Evolutionary conservation across 2,329 filamentous ascomycete species (phyloP), one percentile per base, ranked within the genome.

Genomic region (Aspergillus bombycis): DNA sequence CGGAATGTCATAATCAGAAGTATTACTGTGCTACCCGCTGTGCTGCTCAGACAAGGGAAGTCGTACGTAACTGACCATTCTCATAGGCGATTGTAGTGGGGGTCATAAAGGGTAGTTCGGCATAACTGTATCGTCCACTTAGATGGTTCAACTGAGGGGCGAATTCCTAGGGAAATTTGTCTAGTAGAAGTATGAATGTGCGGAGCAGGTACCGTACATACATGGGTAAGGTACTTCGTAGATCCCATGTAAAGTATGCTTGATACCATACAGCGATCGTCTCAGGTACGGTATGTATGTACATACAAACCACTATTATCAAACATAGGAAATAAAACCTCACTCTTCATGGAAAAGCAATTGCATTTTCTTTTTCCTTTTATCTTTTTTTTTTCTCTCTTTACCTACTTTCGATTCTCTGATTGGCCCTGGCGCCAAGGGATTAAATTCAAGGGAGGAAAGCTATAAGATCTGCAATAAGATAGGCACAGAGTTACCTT

Each of bases 21-120:
- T 52, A 19, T 19, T 52, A 34, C 28, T 32, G 48, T 52, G 28
- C 48, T 52, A 52, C 45, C 45, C 26, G 48, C 26, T 30, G 48
- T 52, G 26, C 48, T 52, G 14, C 48, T 52, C 26, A n/a, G 26
- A 32, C 23, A n/a, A 53, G 21, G 34, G 21, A 19, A 43, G 36
- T 58, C 34, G 45, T 48, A 58, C 48, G 48, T 52, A 52, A 52
- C 48, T 52, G 19, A 34, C 48, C 28, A 52, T 21, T 52, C 48
- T 12, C 48, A 52, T 52, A 52, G 19, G 26, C 28, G 57, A 62
- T 53, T 57, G 43, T 50, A 55, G 61, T 62, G 61, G 61, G 61
- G 61, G 43, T 46, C 36, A 56, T 34, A 21, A 55, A 58, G 61
- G 61, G 46, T 59, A 53, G 36, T 59, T 57, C 38, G 61, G 58